Conservation (phyloP, 2,329 filamentous ascomycete species). For the Neofusicoccum kwambonambiense region DNA sequence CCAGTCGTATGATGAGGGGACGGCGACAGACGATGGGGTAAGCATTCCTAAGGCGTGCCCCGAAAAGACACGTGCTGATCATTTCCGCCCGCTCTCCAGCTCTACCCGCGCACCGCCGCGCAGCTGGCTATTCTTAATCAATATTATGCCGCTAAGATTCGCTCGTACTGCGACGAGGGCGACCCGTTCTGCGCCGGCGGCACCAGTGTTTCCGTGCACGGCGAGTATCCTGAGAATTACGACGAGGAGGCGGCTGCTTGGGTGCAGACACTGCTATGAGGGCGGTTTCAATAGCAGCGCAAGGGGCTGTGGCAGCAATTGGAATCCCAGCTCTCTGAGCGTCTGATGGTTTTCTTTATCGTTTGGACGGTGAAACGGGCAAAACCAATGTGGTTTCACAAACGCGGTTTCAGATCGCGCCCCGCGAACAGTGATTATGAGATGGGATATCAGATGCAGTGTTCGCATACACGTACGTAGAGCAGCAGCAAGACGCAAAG, state of each 20-base stretch:
- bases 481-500: not conserved
- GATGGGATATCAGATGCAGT: not conserved
- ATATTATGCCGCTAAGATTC: constrained; percentile 8
- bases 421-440: not conserved
- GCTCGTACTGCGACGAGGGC: constrained; percentile 8
- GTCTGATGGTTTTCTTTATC: not conserved
- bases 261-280: constrained; percentile 10
- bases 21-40: constrained; percentile 1
- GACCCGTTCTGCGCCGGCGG: constrained; percentile 9
- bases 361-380: constrained; percentile 10
- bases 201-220: constrained; percentile 10
- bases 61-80: constrained; percentile 2
- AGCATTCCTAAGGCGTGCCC: constrained; percentile 1
- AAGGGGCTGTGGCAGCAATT: constrained; percentile 1
- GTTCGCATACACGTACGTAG: not conserved
- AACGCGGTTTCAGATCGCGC: constrained; percentile 9
- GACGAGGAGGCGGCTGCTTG: constrained; percentile 14
- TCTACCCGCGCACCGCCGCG: constrained; percentile 12
- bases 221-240: constrained; percentile 1
- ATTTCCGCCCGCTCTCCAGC: not conserved
- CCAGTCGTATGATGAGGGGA: constrained; percentile 4
- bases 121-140: constrained; percentile 2
- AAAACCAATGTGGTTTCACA: constrained; percentile 10
- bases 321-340: not conserved
- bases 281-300: constrained; percentile 2